phyloP scores from a whole-genome alignment of 106 monocot genomes.

The Phalaenopsis aphrodite region DNA sequence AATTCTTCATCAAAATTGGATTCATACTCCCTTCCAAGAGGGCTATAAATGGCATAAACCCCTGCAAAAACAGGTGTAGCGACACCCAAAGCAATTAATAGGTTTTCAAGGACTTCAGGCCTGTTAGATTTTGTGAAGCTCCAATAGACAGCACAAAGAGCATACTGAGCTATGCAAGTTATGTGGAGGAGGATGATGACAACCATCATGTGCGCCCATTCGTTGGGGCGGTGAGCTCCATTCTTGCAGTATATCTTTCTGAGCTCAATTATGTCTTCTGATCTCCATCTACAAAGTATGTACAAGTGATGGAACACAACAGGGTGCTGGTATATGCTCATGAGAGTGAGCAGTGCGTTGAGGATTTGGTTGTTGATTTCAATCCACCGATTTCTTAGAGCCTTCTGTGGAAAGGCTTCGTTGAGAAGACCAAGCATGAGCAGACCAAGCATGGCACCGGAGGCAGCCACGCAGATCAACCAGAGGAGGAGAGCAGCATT shows the following conservation, averaged over 20 bases:
- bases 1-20: conserved; percentile 18
- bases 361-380: conserved; percentile 47
- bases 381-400: conserved; percentile 19
- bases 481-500: conserved; percentile 50
- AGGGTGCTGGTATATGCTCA: conserved; percentile 64
- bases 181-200: conserved; percentile 54
- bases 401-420: conserved; percentile 14
- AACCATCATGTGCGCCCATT: conserved; percentile 61
- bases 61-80: conserved; percentile 34
- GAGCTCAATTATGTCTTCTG: conserved; percentile 32
- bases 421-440: conserved; percentile 63
- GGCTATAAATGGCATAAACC: conserved; percentile 50
- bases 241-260: conserved; percentile 65
- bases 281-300: conserved; percentile 41
- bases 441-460: conserved; percentile 43
- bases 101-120: conserved; percentile 34
- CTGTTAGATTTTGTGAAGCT: conserved; percentile 34
- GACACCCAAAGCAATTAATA: conserved; percentile 39
- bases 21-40: conserved; percentile 50
- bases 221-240: conserved; percentile 42
- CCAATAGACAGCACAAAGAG: conserved; percentile 46
- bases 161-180: conserved; percentile 61
- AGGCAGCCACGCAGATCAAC: conserved; percentile 36
- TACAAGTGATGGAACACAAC: conserved; percentile 39
- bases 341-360: conserved; percentile 60